Evolutionary conservation across 2,329 filamentous ascomycete genomes (phyloP), one percentile per base, ranked within the genome.

Genomic region (Trichoderma polysporum): DNA sequence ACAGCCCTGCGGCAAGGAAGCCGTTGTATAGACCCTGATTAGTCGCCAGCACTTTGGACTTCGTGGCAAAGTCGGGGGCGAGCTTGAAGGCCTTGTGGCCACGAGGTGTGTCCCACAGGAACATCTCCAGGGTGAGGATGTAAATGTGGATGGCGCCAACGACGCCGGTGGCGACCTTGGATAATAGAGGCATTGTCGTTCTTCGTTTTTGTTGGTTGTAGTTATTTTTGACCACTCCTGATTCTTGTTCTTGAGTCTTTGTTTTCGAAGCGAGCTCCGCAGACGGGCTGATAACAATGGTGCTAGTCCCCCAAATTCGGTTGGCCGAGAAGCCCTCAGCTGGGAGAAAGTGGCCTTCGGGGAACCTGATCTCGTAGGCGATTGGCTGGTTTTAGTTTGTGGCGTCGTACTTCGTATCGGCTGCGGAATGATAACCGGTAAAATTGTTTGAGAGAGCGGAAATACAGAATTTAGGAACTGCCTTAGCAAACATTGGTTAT

Each of bases 1-100:
- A 67, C 2, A 85, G 73, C 0, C 83, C 83, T 1, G 82, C 82
- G 3, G 82, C 79, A n/a, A 85, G 76, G 64, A 85, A 84, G 49
- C 83, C 83, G 71, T 85, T 85, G 75, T 85, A 85, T 6, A 85
- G 76, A 22, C 83, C 83, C 71, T 85, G 83, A 73, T 85, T 85
- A 61, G 81, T 81, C 54, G 81, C 83, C 39, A 85, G 75, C 4
- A 75, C 70, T 68, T 78, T 79, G 3, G 81, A 83, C 73, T 82
- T 71, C 45, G 79, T 72, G 6, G 83, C 83, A 66, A 82, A 83
- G 5, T 83, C 79, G n/a, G 79, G 71, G 0, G 75, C 79, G 39
- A 83, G 75, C 33, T 73, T 73, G 74, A 85, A 85, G 1, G 81
- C 72, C 70, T 79, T 80, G 69, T 76, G 78, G 41, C 82, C 83